Base-by-base conservation (phyloP, 2,329 filamentous ascomycete species). In the Dothidotthia symphoricarpi region DNA sequence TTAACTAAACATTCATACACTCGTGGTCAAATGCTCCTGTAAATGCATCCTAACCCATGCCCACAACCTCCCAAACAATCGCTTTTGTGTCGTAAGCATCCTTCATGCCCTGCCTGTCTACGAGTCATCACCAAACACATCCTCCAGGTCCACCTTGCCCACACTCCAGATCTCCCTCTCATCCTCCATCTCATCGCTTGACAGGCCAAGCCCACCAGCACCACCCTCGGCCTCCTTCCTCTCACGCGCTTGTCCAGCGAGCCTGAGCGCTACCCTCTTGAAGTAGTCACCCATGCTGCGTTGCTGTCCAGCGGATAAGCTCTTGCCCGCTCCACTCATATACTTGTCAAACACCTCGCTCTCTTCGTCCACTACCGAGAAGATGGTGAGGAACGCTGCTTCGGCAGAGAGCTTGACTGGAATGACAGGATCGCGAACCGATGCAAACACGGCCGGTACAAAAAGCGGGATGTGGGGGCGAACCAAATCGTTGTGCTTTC, bases 221-320 rank as follows among this genome's bases (percentile, higher is more conserved):
- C 91, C 93, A 45, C 90, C 91, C 64, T 96, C 90, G 0, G 93
- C 93, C 53, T 95, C 90, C 59, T 81, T 86, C 55, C 93, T 79
- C 71, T 98, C 93, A 46, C 88, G 79, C 2, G 87, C 89, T 66
- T 97, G 93, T 13, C 75, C 79, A n/a, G 86, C 91, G 14, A 97
- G 71, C 53, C 90, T 80, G 58, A 91, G 67, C 1, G 88, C 88
- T 49, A 98, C 87, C 28, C 93, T 77, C 76, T 95, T 95, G 73
- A 97, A 97, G 71, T 98, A 98, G 66, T 98, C 93, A 42, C 83
- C 79, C 85, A 98, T 96, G 65, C 85, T 89, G 53, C 91, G 79
- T 76, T 94, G 93, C 13, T 82, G 82, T 27, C 80, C 84, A 0
- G 86, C 69, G 7, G 82, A 75, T 42, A 96, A 68, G 3, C 81